Conservation (phyloP, 768 basidiomycete genomes). For the Trametopsis cervina region DNA sequence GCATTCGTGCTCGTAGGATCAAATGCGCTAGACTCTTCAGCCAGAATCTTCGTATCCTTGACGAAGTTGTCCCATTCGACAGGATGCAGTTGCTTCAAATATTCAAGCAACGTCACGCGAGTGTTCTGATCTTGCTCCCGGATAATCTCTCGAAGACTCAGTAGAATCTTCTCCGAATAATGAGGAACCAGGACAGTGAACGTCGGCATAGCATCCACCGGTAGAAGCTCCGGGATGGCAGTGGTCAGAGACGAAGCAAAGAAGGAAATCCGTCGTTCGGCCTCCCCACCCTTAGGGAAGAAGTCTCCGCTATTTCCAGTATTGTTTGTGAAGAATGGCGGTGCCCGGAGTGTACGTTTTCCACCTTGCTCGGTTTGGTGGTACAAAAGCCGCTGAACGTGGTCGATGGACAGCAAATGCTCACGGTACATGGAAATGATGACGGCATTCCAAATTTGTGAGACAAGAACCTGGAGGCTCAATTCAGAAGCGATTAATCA, state of each 20-base stretch:
- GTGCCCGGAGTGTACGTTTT: constrained; percentile 87
- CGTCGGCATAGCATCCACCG: constrained; percentile 98
- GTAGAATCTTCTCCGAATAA: constrained; percentile 97
- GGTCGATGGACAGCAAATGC: constrained; percentile 94
- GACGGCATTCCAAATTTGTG: constrained; percentile 98
- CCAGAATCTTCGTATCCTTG: constrained; percentile 98
- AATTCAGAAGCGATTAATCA: not conserved
- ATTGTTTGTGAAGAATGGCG: constrained; percentile 97
- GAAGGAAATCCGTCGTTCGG: constrained; percentile 97
- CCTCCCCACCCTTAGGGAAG: constrained; percentile 92
- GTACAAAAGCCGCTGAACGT: constrained; percentile 94
- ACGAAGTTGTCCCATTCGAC: constrained; percentile 99
- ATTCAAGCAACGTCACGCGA: constrained; percentile 94
- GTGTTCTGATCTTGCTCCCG: constrained; percentile 96
- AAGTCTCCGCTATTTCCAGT: constrained; percentile 72
- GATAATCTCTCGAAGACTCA: constrained; percentile 96
- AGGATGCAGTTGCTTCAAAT: constrained; percentile 96
- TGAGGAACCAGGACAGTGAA: constrained; percentile 99
- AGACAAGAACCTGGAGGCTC: constrained; percentile 69
- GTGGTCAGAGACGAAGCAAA: constrained; percentile 97
- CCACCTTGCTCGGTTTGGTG: constrained; percentile 94
- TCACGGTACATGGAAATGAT: constrained; percentile 99
- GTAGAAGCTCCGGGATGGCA: constrained; percentile 88
- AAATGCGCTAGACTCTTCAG: constrained; percentile 67
- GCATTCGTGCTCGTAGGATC: constrained; percentile 45